Conservation (phyloP, 495 filamentous ascomycete genomes). For the Tricharina praecox region DNA sequence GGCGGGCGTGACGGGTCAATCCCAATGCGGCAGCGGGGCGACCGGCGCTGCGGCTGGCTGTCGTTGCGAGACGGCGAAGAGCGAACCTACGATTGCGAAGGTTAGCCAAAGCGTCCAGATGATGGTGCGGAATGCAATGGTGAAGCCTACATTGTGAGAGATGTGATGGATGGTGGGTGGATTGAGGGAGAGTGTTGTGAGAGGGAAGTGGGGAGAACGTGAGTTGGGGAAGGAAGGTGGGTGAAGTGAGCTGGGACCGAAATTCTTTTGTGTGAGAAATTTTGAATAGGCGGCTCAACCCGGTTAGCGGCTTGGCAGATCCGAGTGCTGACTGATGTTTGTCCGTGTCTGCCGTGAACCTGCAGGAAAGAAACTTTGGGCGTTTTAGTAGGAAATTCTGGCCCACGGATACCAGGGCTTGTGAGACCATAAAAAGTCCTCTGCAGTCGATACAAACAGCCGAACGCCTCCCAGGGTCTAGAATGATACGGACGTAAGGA, state of each 20-base stretch:
- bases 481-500: too few relatives aligned
- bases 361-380: background rate
- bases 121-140: too few relatives aligned
- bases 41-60: conserved; percentile 16
- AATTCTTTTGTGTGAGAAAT: conserved; percentile 5
- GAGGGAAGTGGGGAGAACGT: background rate
- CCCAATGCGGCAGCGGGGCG: conserved; percentile 17
- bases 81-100: conserved; percentile 16
- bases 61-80: conserved; percentile 21
- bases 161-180: background rate
- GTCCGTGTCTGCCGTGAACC: background rate
- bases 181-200: background rate
- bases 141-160: background rate
- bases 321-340: background rate
- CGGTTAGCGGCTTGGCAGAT: background rate
- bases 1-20: conserved; percentile 14
- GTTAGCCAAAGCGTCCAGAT: background rate
- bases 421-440: too few relatives aligned
- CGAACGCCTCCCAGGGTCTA: too few relatives aligned
- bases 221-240: background rate
- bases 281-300: background rate
- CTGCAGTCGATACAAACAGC: too few relatives aligned
- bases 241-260: background rate
- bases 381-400: too few relatives aligned
- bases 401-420: too few relatives aligned